Base-by-base conservation (phyloP, 1,139 yeast genomes). In the Suhomyces yuchorum region DNA sequence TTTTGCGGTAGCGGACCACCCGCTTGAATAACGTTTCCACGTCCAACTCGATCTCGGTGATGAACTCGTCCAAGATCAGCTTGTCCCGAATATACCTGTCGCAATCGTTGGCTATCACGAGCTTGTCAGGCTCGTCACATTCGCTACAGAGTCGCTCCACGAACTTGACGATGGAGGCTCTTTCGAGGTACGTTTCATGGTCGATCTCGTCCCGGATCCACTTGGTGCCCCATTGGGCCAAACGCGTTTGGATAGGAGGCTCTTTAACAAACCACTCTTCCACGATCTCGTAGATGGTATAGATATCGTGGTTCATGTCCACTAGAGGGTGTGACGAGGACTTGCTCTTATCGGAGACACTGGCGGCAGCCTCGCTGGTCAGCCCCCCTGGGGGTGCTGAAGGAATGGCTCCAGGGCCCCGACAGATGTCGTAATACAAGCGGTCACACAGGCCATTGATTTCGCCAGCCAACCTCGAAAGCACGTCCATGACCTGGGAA, bases 171-270 rank as follows among this genome's bases (percentile, higher is more conserved):
- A 56, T 50, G 12, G 50, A 40, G 20, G 50, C 54, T 17, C 60
- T 43, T 20, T 56, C 60, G 14, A 41, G 46, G 36, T 48, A 56
- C 4, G 58, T 56, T 24, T 56, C 58, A 30, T 46, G 48, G 44
- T 56, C 60, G 17, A 56, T 54, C 15, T 56, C 57, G 39, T 56
- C 59, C 11, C 54, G 40, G 28, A 56, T 50, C 60, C 60, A 56
- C 37, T 50, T 48, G 37, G 51, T 50, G 22, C 59, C 59, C 57
- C 57, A 55, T 18, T 47, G 46, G 24, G 46, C 51, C 22, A 56
- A 47, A 6, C 60, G 46, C 7, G 50, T 35, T 23, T 45, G 50
- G 14, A 56, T 48, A 9, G 51, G 38, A 1, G 59, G 60, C 32
- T 49, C 53, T 5, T 33, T 50, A 23, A 42, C 26, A 44, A 52